Percentiles rank a stretch among this genome's conserved stretches.
These are phyloP conservation scores for Saccharomycopsis javanensis DNA, from an alignment of 805 yeast species.

Conservation along the genomic window DNA sequence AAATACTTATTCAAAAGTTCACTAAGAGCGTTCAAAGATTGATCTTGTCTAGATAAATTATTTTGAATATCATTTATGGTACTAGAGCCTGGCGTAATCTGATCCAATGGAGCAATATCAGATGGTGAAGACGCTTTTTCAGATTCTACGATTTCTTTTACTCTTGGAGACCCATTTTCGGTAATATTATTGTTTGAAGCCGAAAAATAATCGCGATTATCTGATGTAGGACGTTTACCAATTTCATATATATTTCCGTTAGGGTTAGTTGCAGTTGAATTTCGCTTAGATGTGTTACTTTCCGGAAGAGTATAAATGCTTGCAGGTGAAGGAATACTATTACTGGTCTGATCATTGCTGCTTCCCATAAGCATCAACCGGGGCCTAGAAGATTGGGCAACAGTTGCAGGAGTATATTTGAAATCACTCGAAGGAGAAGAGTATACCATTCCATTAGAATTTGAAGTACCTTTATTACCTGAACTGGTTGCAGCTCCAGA, in stretches of 20 bases:
- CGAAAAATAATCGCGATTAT: not conserved
- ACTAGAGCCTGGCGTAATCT: not conserved
- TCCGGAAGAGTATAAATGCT: slow-evolving; percentile 2
- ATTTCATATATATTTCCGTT: not conserved
- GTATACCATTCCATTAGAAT: slow-evolving; percentile 1
- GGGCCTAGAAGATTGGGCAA: not conserved
- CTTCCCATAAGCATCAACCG: slow-evolving; percentile 13
- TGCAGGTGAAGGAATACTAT: slow-evolving; percentile 1
- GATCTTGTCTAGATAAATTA: slow-evolving; percentile 14
- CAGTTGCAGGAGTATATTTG: not conserved
- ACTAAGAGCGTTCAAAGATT: slow-evolving; percentile 14
- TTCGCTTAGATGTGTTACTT: not conserved
- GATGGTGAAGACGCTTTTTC: not conserved
- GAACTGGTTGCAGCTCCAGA: not conserved
- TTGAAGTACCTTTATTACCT: not conserved
- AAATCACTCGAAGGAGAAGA: not conserved
- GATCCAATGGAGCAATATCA: not conserved
- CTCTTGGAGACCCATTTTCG: not conserved
- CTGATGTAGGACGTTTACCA: not conserved
- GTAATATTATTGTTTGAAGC: not conserved
- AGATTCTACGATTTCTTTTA: not conserved
- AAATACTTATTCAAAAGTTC: slow-evolving; percentile 13
- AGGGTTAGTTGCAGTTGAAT: not conserved
- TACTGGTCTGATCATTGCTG: not conserved
- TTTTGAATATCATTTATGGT: slow-evolving; percentile 3